A percentile compares a stretch with the other conserved stretches of the same genome.
Conservation (phyloP, 2,329 filamentous ascomycete species). For the Onygenales sp. region DNA sequence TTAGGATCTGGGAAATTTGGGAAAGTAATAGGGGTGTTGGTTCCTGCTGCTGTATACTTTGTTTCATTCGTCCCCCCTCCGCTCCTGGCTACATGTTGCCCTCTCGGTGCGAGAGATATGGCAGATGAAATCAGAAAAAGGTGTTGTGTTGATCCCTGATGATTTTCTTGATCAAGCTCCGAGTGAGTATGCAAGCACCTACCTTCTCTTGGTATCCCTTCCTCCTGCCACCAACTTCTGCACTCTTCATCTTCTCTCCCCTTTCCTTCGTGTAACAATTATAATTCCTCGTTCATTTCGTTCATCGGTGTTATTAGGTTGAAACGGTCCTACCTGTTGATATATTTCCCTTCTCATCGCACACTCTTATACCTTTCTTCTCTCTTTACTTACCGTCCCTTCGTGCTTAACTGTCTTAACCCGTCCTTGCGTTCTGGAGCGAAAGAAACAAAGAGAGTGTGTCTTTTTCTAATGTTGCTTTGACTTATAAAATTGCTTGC, state of each 20-base stretch:
- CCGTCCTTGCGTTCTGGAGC: background rate
- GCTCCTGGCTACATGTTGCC: background rate
- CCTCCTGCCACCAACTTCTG: background rate
- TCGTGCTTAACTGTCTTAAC: background rate
- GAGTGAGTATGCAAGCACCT: too few species aligned
- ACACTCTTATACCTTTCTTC: background rate
- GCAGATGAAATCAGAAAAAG: too few species aligned
- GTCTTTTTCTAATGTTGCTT: background rate
- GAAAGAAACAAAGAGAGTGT: conserved; percentile 1
- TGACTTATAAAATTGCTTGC: too few species aligned
- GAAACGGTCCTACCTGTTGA: background rate
- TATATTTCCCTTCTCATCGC: background rate
- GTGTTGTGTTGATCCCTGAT: too few species aligned
- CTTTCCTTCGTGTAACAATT: background rate
- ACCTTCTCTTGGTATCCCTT: background rate
- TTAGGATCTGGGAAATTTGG: background rate
- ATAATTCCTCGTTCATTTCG: background rate
- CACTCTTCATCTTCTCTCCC: background rate
- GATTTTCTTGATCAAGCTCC: too few species aligned
- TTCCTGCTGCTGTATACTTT: background rate
- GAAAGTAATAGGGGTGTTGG: background rate
- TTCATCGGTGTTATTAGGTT: background rate
- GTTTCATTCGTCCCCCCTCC: background rate
- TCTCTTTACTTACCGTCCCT: background rate
- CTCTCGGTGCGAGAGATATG: too few species aligned